phyloP scores from a whole-genome alignment of 768 basidiomycete genomes.

The Lentinula edodes region DNA sequence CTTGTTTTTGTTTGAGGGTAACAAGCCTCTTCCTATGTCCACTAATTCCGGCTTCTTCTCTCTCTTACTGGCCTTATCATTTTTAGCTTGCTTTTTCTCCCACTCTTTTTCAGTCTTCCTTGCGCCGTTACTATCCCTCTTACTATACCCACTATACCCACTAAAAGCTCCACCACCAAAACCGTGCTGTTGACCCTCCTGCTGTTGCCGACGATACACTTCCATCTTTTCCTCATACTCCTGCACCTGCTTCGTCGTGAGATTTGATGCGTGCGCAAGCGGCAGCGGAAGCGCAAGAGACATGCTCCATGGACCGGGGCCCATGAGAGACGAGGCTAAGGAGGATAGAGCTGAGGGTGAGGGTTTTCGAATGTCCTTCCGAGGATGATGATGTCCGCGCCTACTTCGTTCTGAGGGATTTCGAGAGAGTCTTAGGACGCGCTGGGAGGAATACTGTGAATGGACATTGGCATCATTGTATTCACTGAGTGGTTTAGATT shows the following conservation, averaged over 20 bases:
- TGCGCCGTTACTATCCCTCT: background rate
- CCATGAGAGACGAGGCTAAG: conserved; percentile 56
- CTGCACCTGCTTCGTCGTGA: background rate
- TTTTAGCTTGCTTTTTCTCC: background rate
- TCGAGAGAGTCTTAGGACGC: no score
- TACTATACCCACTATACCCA: background rate
- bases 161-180: background rate
- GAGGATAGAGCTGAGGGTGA: conserved; percentile 40
- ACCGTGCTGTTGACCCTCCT: background rate
- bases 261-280: conserved; percentile 36
- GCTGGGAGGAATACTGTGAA: no score
- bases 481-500: background rate
- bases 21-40: conserved; percentile 30
- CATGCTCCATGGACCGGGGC: conserved; percentile 86
- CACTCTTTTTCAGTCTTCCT: background rate
- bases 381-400: background rate
- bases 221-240: background rate
- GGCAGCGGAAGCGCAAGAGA: conserved; percentile 68
- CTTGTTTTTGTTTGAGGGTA: conserved; percentile 77
- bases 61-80: background rate
- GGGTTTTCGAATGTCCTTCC: background rate
- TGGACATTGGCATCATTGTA: no score
- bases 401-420: no score
- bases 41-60: background rate
- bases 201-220: background rate